Evolutionary conservation across 2,329 filamentous ascomycete species (phyloP).

Genomic region (Talaromyces funiculosus): DNA sequence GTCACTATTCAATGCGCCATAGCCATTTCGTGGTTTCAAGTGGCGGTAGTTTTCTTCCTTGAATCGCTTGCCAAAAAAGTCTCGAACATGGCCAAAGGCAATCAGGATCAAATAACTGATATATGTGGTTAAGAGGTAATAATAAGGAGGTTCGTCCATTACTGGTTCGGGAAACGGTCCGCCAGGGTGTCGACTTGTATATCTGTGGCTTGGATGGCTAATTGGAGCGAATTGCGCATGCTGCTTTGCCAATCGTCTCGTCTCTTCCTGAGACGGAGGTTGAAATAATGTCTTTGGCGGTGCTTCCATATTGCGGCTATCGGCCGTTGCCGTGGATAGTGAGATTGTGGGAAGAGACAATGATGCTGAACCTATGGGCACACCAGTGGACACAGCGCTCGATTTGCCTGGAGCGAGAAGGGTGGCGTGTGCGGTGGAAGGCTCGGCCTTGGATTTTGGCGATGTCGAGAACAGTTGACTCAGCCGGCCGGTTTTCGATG

Average conservation of each 20-base stretch:
- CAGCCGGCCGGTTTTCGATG: slow-evolving; percentile 66
- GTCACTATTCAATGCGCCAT: slow-evolving; percentile 92
- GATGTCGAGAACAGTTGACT: slow-evolving; percentile 77
- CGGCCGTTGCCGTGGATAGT: slow-evolving; percentile 75
- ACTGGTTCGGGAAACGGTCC: slow-evolving; percentile 73
- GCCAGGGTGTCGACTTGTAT: slow-evolving; percentile 82
- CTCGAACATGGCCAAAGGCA: slow-evolving; percentile 86
- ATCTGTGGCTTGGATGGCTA: slow-evolving; percentile 71
- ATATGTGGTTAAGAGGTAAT: slow-evolving; percentile 94
- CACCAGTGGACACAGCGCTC: slow-evolving; percentile 46
- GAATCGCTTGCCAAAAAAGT: slow-evolving; percentile 97
- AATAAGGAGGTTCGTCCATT: slow-evolving; percentile 94
- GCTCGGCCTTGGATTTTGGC: slow-evolving; percentile 65
- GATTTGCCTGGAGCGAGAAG: slow-evolving; percentile 61
- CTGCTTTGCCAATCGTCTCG: slow-evolving; percentile 65
- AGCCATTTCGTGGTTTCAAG: slow-evolving; percentile 76
- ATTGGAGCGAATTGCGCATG: slow-evolving; percentile 92
- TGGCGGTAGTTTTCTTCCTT: slow-evolving; percentile 80
- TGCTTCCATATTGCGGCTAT: slow-evolving; percentile 68
- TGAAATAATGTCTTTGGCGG: slow-evolving; percentile 77
- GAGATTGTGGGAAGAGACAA: slow-evolving; percentile 85
- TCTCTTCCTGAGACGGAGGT: slow-evolving; percentile 78
- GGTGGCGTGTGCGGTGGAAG: slow-evolving; percentile 48
- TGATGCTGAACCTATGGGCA: slow-evolving; percentile 64
- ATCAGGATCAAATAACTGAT: slow-evolving; percentile 97